These are phyloP conservation scores for Leccinum laetum DNA, from an alignment of 1,284 basidiomycete species.

Conservation along the genomic window DNA sequence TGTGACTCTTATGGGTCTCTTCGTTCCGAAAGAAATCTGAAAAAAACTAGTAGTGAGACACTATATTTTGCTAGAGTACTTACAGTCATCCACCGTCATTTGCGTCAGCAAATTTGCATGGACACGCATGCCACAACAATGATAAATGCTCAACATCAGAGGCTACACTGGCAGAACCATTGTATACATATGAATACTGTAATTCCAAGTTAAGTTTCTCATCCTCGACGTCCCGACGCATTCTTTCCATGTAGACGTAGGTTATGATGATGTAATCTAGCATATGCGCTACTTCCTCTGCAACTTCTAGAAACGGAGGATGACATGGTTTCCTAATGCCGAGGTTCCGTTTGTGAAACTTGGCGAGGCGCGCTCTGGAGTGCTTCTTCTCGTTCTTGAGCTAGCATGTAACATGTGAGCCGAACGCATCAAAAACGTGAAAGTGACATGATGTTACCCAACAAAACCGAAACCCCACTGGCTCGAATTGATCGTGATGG, in stretches of 20 bases:
- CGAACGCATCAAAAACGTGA: background rate
- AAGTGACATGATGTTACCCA: conserved; percentile 11
- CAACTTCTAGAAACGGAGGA: conserved; percentile 34
- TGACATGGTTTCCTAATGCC: conserved; percentile 20
- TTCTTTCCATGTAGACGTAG: conserved; percentile 34
- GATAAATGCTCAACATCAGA: too few relatives aligned
- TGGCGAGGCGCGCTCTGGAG: conserved; percentile 19
- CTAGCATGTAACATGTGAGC: conserved; percentile 7
- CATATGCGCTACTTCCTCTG: conserved; percentile 32
- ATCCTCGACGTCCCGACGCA: conserved; percentile 26
- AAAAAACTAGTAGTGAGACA: too few relatives aligned
- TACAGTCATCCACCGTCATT: too few relatives aligned
- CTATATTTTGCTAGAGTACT: too few relatives aligned
- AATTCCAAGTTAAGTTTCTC: conserved; percentile 15
- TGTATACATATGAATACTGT: background rate
- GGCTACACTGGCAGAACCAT: too few relatives aligned
- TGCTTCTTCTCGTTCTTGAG: conserved; percentile 21
- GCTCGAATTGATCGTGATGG: background rate
- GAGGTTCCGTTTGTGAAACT: conserved; percentile 24
- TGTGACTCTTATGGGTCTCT: too few relatives aligned
- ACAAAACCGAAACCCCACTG: conserved; percentile 19
- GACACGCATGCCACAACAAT: too few relatives aligned
- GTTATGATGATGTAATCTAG: conserved; percentile 36
- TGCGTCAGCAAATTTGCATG: too few relatives aligned
- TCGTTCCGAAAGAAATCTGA: too few relatives aligned